Conservation (phyloP, 2,329 filamentous ascomycete genomes). For the Alternaria gansuensis region DNA sequence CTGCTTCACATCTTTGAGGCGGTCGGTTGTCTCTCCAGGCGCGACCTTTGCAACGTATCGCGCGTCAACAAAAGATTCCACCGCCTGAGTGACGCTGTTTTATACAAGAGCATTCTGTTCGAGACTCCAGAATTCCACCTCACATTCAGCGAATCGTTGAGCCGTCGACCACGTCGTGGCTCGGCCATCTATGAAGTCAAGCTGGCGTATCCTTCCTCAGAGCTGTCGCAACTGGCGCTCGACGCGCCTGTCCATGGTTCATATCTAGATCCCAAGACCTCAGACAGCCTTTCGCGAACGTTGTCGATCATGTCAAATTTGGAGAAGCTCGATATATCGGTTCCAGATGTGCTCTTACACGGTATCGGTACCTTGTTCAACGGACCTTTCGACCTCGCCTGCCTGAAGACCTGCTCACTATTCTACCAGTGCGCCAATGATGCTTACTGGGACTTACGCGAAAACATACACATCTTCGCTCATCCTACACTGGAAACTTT, state of each 20-base stretch:
- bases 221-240: constrained; percentile 43
- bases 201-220: constrained; percentile 43
- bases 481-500: constrained; percentile 42
- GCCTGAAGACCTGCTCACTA: constrained; percentile 43
- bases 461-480: constrained; percentile 50
- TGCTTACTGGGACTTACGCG: constrained; percentile 46
- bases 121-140: constrained; percentile 45
- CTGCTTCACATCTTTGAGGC: constrained; percentile 44
- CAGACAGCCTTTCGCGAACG: constrained; percentile 44
- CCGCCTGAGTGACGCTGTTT: constrained; percentile 42
- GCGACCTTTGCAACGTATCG: constrained; percentile 42
- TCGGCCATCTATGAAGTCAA: constrained; percentile 47
- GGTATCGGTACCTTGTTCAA: constrained; percentile 48
- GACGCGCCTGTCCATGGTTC: constrained; percentile 41
- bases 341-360: constrained; percentile 41
- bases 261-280: constrained; percentile 35
- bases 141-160: constrained; percentile 46
- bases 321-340: constrained; percentile 45
- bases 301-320: constrained; percentile 48
- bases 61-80: constrained; percentile 44
- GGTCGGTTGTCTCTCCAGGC: constrained; percentile 37
- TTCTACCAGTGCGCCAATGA: constrained; percentile 47
- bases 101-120: constrained; percentile 47
- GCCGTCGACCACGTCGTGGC: constrained; percentile 44
- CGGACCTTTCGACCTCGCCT: constrained; percentile 46